Percentiles rank a stretch among this genome's conserved stretches.
phyloP scores from a whole-genome alignment of 495 filamentous ascomycete genomes.

The Tricharina praecox region DNA sequence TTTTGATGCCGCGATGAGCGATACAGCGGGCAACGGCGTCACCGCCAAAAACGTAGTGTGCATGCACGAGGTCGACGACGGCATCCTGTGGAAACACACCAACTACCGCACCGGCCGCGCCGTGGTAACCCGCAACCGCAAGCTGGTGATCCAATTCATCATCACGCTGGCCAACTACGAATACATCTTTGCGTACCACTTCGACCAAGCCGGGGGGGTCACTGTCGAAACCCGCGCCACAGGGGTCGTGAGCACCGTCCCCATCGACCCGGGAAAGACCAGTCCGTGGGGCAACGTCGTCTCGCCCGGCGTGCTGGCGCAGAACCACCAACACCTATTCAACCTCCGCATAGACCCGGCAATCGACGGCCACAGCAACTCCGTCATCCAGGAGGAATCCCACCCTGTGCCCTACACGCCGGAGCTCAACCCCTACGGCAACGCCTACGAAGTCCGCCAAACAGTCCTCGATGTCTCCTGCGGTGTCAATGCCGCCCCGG shows the following conservation, averaged over 20 bases:
- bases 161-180: conserved; percentile 71
- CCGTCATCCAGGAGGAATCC: conserved; percentile 35
- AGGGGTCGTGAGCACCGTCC: conserved; percentile 33
- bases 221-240: conserved; percentile 36
- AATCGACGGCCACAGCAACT: conserved; percentile 37
- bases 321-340: conserved; percentile 41
- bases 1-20: conserved; percentile 41
- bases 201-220: conserved; percentile 36
- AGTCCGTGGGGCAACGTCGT: conserved; percentile 36
- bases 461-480: conserved; percentile 32
- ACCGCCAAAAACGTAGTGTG: conserved; percentile 43
- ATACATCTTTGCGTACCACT: conserved; percentile 43
- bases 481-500: conserved; percentile 33
- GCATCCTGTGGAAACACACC: conserved; percentile 49
- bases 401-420: conserved; percentile 29
- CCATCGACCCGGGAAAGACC: conserved; percentile 33
- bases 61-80: conserved; percentile 52
- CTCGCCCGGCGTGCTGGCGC: conserved; percentile 31
- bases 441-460: conserved; percentile 34
- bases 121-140: conserved; percentile 42
- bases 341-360: conserved; percentile 38
- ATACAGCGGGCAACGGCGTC: conserved; percentile 39
- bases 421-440: conserved; percentile 34
- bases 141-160: conserved; percentile 55
- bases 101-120: conserved; percentile 47